Conservation (phyloP, 331 rosid genomes). For the Cucumis variabilis region DNA sequence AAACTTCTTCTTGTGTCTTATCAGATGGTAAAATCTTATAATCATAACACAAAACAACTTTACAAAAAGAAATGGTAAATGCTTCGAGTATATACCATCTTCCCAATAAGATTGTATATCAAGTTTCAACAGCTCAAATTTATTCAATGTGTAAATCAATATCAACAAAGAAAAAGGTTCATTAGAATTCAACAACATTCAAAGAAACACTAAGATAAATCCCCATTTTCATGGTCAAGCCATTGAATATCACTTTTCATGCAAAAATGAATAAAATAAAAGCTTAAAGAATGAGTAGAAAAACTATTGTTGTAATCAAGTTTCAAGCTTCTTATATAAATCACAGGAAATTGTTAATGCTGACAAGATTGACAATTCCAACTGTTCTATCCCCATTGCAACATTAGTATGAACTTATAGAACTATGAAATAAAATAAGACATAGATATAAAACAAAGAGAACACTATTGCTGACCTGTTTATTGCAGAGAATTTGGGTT, state of each 20-base stretch:
- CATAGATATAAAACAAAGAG: too few species aligned
- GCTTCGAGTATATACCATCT: too few species aligned
- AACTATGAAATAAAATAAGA: too few species aligned
- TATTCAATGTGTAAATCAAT: background rate
- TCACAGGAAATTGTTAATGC: background rate
- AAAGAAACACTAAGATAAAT: background rate
- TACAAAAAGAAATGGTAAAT: too few species aligned
- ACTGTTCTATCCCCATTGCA: slow-evolving; percentile 16
- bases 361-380: slow-evolving; percentile 26
- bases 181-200: background rate
- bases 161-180: slow-evolving; percentile 18
- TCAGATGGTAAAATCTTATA: too few species aligned
- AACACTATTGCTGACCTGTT: too few species aligned
- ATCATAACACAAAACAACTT: too few species aligned
- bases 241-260: slow-evolving; percentile 27
- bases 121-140: too few species aligned
- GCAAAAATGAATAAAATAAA: background rate
- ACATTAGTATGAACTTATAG: background rate
- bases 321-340: background rate
- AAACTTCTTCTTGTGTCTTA: too few species aligned
- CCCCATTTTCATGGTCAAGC: too few species aligned
- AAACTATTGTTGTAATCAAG: background rate
- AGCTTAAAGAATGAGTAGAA: background rate
- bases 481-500: too few species aligned
- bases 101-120: too few species aligned